Conservation (phyloP, 441 rosid genomes). For the Breynia disticha region DNA sequence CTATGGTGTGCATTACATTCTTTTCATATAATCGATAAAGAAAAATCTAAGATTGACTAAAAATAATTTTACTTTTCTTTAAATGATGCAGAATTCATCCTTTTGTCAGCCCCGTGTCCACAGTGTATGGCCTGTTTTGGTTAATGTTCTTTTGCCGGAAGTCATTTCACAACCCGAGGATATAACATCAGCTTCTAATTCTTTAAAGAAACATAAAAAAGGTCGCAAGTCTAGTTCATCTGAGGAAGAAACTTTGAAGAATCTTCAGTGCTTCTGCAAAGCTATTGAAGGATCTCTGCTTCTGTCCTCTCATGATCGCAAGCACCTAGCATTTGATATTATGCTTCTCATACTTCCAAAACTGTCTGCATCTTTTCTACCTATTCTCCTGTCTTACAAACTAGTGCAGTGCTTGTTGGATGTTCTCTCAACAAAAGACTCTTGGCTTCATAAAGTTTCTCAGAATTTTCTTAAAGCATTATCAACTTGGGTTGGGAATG, state of each 20-base stretch:
- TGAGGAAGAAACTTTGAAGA: conserved; percentile 68
- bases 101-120: conserved; percentile 97
- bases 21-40: neutral
- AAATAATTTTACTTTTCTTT: neutral
- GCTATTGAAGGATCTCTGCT: conserved; percentile 67
- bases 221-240: conserved; percentile 61
- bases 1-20: neutral
- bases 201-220: conserved; percentile 74
- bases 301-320: conserved; percentile 85
- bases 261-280: conserved; percentile 47
- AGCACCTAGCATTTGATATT: conserved; percentile 78
- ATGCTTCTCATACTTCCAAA: conserved; percentile 71
- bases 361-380: conserved; percentile 65
- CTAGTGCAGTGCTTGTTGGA: conserved; percentile 86
- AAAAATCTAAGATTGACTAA: conserved; percentile 5
- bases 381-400: conserved; percentile 55
- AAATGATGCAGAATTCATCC: conserved; percentile 61
- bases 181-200: conserved; percentile 40
- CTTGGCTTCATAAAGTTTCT: conserved; percentile 89
- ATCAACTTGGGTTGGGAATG: conserved; percentile 64
- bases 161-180: conserved; percentile 57
- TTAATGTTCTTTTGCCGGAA: conserved; percentile 68
- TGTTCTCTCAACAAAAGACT: conserved; percentile 72
- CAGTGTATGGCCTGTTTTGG: conserved; percentile 69
- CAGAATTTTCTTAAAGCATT: conserved; percentile 68